Evolutionary conservation across 2,329 filamentous ascomycete genomes (phyloP).

Genomic region (Arthrinium phaeospermum): DNA sequence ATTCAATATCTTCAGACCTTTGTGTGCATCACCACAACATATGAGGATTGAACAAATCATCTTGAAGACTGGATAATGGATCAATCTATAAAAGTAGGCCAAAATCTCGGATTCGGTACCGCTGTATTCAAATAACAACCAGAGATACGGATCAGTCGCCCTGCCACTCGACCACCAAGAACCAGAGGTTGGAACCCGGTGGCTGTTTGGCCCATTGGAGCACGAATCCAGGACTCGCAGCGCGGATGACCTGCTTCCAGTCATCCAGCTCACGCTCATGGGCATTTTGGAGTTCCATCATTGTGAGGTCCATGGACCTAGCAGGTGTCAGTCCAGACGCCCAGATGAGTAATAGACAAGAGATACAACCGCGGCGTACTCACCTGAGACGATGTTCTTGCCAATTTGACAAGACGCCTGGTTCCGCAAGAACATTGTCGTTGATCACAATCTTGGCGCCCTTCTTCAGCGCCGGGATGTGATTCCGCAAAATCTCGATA

Average conservation of each 20-base stretch:
- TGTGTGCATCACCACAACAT: no score
- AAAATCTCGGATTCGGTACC: no score
- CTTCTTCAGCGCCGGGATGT: not conserved
- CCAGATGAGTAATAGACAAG: not conserved
- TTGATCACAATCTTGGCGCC: constrained; percentile 10
- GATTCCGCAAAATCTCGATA: not conserved
- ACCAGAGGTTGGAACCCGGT: not conserved
- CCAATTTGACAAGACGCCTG: not conserved
- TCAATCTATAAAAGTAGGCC: no score
- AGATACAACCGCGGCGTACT: no score
- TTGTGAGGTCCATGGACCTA: not conserved
- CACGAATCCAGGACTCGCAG: not conserved
- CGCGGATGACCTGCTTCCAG: not conserved
- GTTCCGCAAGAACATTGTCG: not conserved
- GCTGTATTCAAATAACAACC: no score
- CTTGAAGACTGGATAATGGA: no score
- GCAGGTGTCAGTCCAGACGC: not conserved
- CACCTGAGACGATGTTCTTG: not conserved
- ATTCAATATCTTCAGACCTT: no score
- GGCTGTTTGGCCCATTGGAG: not conserved
- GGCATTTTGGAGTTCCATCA: not conserved
- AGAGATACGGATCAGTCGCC: not conserved
- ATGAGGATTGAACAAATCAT: no score
- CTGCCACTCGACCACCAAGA: not conserved
- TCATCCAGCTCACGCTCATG: constrained; percentile 3